Evolutionary conservation across 2,329 filamentous ascomycete genomes (phyloP), one percentile per base, ranked within the genome.

Genomic region (Penicillium digitatum): DNA sequence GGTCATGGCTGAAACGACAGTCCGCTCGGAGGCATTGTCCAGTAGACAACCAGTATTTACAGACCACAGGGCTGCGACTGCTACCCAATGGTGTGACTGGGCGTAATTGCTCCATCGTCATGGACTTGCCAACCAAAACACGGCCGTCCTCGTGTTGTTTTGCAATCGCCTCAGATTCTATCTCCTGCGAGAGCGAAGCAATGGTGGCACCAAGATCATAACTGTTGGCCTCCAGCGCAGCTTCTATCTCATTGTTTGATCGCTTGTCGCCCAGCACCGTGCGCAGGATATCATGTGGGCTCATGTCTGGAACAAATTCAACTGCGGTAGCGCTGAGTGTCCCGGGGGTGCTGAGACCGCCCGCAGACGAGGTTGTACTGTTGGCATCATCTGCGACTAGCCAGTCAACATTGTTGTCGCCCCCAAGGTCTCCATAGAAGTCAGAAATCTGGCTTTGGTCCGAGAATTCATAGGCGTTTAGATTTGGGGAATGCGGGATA

Each of bases 1-100:
- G 82, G 72, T 99, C 93, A 73, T 99, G 94, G 64, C 92, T 96
- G 74, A 97, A 99, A 55, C 93, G 87, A 73, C 94, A 99, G 74
- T 99, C 94, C 57, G 93, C 93, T 56, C 94, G 86, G 50, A 96
- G 85, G 72, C 94, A 99, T 73, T 94, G 89, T n/a, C 94, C 94
- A 8, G 89, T 95, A 10, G 92, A 93, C 60, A 99, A 79, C 80
- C 91, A 97, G 73, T 97, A 99, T 75, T 96, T 95, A 82, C 94
- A 99, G 39, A 97, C 89, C 37, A 96, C 87, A 26, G 90, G 88
- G 60, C 88, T 90, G 72, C 91, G 93, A 64, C 87, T 82, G 67
- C 88, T 86, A 24, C 84, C 83, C 24, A 85, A 83, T 2, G 93
- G 92, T 0, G 91, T 95, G 9, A 82, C 79, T 16, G 92, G 89